Percentiles rank a stretch among this genome's conserved stretches.
Evolutionary conservation across 129 eudicot genomes (phyloP).

Genomic region (Flaveria ramosissima): DNA sequence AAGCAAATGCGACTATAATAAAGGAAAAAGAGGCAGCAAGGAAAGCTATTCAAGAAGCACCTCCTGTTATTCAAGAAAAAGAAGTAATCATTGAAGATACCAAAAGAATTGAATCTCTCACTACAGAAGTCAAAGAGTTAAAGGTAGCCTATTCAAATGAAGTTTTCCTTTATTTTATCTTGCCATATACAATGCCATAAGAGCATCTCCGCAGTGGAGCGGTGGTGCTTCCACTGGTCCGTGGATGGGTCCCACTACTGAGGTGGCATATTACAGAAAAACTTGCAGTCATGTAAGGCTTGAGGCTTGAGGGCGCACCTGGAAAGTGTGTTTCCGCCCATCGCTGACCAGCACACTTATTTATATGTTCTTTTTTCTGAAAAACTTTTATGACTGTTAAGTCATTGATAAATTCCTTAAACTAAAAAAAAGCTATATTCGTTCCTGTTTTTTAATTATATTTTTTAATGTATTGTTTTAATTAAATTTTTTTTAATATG

Average conservation of each 20-base stretch:
- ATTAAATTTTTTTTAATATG: neutral
- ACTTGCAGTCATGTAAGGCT: neutral
- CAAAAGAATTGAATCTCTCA: constrained; percentile 60
- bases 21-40: constrained; percentile 83
- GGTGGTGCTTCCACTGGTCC: neutral
- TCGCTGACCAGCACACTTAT: neutral
- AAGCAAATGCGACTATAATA: constrained; percentile 62
- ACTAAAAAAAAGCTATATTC: neutral
- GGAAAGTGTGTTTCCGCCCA: neutral
- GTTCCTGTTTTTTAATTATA: neutral
- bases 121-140: constrained; percentile 55
- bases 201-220: neutral
- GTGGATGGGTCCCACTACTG: neutral
- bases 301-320: neutral
- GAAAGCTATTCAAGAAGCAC: constrained; percentile 96
- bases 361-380: neutral
- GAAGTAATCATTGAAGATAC: constrained; percentile 82
- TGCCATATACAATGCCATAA: neutral
- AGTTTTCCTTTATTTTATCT: neutral
- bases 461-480: neutral
- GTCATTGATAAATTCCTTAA: neutral
- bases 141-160: constrained; percentile 53
- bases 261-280: neutral
- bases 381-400: neutral
- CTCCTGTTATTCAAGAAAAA: constrained; percentile 88